A percentile compares a stretch with the other conserved stretches of the same genome.
phyloP scores from a whole-genome alignment of 805 yeast species.

The Ogataea haglerorum region DNA sequence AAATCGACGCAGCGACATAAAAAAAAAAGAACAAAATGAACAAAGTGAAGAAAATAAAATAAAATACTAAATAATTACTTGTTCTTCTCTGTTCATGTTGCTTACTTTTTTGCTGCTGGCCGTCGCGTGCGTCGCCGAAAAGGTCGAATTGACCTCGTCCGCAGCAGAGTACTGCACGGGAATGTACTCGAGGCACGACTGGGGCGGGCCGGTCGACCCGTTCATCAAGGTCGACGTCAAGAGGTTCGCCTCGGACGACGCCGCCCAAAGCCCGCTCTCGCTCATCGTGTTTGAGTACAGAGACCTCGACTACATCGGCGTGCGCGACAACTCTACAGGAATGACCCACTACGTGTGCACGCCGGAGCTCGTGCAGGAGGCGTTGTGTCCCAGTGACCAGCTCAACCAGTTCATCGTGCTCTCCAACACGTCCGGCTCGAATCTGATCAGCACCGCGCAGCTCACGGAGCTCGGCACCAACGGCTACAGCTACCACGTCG shows the following conservation, averaged over 20 bases:
- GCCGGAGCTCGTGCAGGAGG: constrained; percentile 53
- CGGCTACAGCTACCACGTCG: constrained; percentile 59
- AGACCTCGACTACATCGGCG: constrained; percentile 71
- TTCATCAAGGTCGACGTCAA: constrained; percentile 48
- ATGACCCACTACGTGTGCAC: constrained; percentile 68
- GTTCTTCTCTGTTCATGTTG: background rate
- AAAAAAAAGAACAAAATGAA: constrained; percentile 6
- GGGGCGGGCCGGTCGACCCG: constrained; percentile 79
- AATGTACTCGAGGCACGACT: constrained; percentile 79
- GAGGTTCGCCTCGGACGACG: constrained; percentile 28
- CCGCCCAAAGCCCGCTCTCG: constrained; percentile 46
- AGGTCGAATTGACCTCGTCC: constrained; percentile 46
- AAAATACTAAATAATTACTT: background rate
- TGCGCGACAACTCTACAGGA: constrained; percentile 38
- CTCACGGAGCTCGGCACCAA: constrained; percentile 58
- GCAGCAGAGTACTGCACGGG: constrained; percentile 80
- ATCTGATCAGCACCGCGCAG: constrained; percentile 54
- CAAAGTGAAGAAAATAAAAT: background rate
- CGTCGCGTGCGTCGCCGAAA: constrained; percentile 34
- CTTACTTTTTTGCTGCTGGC: constrained; percentile 4
- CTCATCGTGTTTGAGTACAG: constrained; percentile 80
- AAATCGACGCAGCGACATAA: constrained; percentile 11
- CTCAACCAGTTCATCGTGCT: constrained; percentile 62
- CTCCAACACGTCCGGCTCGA: constrained; percentile 38
- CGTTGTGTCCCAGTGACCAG: constrained; percentile 52